phyloP scores from a whole-genome alignment of 2,329 filamentous ascomycete species.

The Hymenoscyphus repandus region DNA sequence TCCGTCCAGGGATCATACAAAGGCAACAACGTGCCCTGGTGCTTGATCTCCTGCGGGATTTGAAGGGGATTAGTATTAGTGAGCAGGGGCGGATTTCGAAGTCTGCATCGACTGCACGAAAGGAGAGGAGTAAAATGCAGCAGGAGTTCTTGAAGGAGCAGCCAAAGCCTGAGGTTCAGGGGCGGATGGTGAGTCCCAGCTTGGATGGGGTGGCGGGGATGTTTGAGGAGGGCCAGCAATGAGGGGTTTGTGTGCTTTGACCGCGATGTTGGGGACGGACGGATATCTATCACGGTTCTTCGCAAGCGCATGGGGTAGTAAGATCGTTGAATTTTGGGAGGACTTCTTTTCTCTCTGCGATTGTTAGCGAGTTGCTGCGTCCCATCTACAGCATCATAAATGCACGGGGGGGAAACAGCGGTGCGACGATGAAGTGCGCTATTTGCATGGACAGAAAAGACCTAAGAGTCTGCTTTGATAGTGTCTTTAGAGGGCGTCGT shows the following conservation, averaged over 20 bases:
- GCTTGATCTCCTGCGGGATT: slow-evolving; percentile 75
- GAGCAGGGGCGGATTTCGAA: slow-evolving; percentile 82
- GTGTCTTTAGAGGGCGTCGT: too few relatives aligned
- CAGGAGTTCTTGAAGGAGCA: slow-evolving; percentile 59
- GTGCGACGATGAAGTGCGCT: too few relatives aligned
- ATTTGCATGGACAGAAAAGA: too few relatives aligned
- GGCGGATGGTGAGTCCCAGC: slow-evolving; percentile 19
- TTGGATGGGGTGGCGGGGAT: slow-evolving; percentile 30
- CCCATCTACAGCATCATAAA: too few relatives aligned
- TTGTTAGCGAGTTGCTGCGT: too few relatives aligned
- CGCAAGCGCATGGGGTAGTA: too few relatives aligned
- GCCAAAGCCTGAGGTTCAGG: slow-evolving; percentile 5
- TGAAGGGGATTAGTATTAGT: slow-evolving; percentile 86
- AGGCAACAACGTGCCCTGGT: slow-evolving; percentile 76
- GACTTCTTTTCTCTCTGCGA: too few relatives aligned
- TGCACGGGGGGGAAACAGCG: too few relatives aligned
- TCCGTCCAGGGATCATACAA: slow-evolving; percentile 53
- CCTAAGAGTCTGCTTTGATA: too few relatives aligned
- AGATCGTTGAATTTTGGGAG: too few relatives aligned
- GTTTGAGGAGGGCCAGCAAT: slow-evolving; percentile 22
- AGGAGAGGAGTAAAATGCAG: slow-evolving; percentile 53
- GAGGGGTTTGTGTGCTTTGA: background rate
- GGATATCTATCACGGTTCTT: background rate
- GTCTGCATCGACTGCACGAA: slow-evolving; percentile 40
- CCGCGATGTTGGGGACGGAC: background rate